Conservation (phyloP, 176 grass and related monocot genomes). For the Raddia distichophylla region DNA sequence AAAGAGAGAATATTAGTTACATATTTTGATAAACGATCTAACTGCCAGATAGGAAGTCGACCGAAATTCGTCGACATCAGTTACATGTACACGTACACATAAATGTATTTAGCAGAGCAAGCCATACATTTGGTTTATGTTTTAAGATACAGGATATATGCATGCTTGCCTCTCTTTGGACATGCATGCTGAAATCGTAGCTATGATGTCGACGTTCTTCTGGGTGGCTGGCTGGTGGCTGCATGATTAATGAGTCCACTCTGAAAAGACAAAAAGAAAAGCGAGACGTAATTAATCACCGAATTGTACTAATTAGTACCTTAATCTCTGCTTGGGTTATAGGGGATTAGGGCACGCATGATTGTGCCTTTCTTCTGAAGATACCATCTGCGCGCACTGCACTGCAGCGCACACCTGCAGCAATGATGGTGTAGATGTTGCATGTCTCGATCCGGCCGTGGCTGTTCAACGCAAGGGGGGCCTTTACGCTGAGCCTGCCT, state of each 20-base stretch:
- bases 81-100: neutral
- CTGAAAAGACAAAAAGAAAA: neutral
- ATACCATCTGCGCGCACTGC: neutral
- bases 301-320: neutral
- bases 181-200: too few relatives aligned
- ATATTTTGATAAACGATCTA: too few relatives aligned
- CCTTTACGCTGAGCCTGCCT: neutral
- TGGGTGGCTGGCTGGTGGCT: neutral
- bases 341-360: neutral
- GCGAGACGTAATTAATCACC: neutral
- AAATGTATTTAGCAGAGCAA: neutral
- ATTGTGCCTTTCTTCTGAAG: constrained; percentile 25
- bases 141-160: neutral
- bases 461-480: neutral
- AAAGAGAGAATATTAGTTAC: too few relatives aligned
- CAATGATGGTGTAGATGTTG: neutral
- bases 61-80: too few relatives aligned
- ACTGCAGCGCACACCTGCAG: neutral
- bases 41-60: too few relatives aligned
- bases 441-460: neutral
- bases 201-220: neutral
- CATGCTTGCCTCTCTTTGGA: neutral
- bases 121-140: neutral
- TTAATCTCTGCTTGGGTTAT: neutral
- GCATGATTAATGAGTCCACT: neutral